Evolutionary conservation across 352 stramenopile genomes (phyloP), one percentile per base, ranked within the genome.

Genomic region (Thalassiosira oceanica): DNA sequence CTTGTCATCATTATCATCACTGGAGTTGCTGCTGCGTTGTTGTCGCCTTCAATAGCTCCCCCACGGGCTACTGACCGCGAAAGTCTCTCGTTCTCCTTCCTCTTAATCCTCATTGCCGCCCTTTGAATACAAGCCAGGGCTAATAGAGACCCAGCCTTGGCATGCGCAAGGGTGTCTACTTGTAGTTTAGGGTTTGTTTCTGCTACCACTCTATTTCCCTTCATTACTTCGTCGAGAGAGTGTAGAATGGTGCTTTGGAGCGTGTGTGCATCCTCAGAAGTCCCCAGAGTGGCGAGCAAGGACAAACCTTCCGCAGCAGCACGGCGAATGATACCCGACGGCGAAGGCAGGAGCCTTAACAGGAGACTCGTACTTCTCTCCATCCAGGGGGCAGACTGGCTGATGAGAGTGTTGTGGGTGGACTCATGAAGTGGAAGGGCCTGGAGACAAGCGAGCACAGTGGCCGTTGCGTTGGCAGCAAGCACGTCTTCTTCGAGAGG

Each of bases 1-100:
- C 81, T 73, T 36, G 70, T 90, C 65, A 92, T 84, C 75, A 92
- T 92, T 51, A 87, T 84, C 43, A 87, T 74, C 7, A 83, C 67
- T 16, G 78, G 78, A 13, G 84, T 68, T 37, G 50, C 58, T 26
- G 54, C 53, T 20, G 31, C 23, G 41, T 64, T 26, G 37, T 68
- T 61, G 18, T 55, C 50, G 7, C 46, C 35, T 56, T 57, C 50
- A n/a, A n/a, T 37, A 27, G 26, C 18, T 36, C 54, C 45, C 49
- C 52, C 18, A 27, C 48, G n/a, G 61, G 53, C 42, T 54, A 80
- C 61, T 45, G 66, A 78, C 49, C 63, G 53, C 44, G 60, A 65
- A 58, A 52, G n/a, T 61, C 33, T 54, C 56, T 78, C 62, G 36
- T 68, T 53, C 64, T 79, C 53, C 60, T 11, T 61, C 52, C 26